phyloP scores from a whole-genome alignment of 495 filamentous ascomycete genomes.

The Chlorociboria aeruginascens region DNA sequence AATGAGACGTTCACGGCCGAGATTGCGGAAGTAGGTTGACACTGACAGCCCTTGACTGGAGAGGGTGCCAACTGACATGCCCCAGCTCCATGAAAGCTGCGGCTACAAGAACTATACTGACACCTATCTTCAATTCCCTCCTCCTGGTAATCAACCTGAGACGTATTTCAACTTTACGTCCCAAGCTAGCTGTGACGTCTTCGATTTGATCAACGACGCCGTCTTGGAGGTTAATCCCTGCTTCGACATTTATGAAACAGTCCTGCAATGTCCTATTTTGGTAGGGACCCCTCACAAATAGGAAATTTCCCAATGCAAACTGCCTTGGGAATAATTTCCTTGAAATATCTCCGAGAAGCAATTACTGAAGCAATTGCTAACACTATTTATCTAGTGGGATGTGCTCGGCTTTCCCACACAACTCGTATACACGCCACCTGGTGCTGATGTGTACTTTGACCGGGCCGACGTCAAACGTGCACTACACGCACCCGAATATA shows the following conservation, averaged over 20 bases:
- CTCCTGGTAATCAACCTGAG: constrained; percentile 27
- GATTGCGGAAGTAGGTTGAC: too few relatives aligned
- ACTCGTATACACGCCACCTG: constrained; percentile 27
- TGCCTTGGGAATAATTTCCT: too few relatives aligned
- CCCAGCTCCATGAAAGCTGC: constrained; percentile 35
- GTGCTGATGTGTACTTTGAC: constrained; percentile 43
- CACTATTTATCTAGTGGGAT: not conserved
- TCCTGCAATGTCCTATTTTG: too few relatives aligned
- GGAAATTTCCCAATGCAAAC: too few relatives aligned
- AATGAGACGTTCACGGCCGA: constrained; percentile 32
- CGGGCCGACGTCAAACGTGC: constrained; percentile 44
- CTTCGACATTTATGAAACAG: constrained; percentile 32
- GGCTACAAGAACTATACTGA: constrained; percentile 44
- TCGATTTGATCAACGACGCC: constrained; percentile 33
- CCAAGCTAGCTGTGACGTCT: constrained; percentile 34
- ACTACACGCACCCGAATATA: constrained; percentile 36
- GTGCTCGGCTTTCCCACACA: constrained; percentile 10
- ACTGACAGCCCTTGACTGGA: too few relatives aligned
- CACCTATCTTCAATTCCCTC: constrained; percentile 44
- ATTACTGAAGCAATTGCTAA: too few relatives aligned
- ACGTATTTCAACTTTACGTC: constrained; percentile 11
- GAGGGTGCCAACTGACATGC: constrained; percentile 13
- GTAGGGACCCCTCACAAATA: too few relatives aligned
- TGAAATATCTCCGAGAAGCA: too few relatives aligned
- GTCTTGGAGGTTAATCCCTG: constrained; percentile 43